Evolutionary conservation across 768 basidiomycete species (phyloP), one percentile per base, ranked within the genome.

Genomic region (Pleurotus sapidus): DNA sequence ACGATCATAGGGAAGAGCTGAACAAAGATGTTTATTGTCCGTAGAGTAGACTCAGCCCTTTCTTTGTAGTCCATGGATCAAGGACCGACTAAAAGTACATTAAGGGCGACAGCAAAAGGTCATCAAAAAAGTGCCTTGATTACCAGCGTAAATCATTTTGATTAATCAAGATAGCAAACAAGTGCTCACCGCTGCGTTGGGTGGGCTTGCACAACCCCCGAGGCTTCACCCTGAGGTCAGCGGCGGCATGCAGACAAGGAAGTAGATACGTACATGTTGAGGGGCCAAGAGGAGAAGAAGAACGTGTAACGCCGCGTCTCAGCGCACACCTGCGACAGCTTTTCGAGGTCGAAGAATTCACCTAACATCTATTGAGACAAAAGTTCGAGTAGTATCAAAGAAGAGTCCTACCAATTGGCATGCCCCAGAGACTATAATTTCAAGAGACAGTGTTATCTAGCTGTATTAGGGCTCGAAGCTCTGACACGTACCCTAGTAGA

Each of bases 281-380:
- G 72, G 0, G 88, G 87, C 86, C 85, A 88, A 2, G 86, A 88
- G 1, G 86, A 78, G 71, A 89, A 88, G 77, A 89, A 89, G 68
- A 91, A 88, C 8, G 84, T 85, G 66, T 87, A 89, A 62, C 86
- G 71, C 4, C 80, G 77, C 1, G 79, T 81, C 59, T 80, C 79
- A 4, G 77, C 78, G 64, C 85, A 89, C 6, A 73, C 70, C 58
- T 78, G 69, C 9, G 84, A 79, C 2, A 89, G 73, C 57, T 77
- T 76, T 66, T 89, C 87, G 39, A 89, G 71, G 67, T 89, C 88
- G 66, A 89, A 88, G 63, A 88, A 79, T 71, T 89, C 88, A 38
- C 86, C 87, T 84, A 43, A 40, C 23, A 4, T 23, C n/a, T 23
- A 11, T 45, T 45, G 11, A 45, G 42, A 45, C 37, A 46, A n/a